These are phyloP conservation scores for Taiozyma sp. DNA, from an alignment of 1,139 yeast species.

Conservation along the genomic window DNA sequence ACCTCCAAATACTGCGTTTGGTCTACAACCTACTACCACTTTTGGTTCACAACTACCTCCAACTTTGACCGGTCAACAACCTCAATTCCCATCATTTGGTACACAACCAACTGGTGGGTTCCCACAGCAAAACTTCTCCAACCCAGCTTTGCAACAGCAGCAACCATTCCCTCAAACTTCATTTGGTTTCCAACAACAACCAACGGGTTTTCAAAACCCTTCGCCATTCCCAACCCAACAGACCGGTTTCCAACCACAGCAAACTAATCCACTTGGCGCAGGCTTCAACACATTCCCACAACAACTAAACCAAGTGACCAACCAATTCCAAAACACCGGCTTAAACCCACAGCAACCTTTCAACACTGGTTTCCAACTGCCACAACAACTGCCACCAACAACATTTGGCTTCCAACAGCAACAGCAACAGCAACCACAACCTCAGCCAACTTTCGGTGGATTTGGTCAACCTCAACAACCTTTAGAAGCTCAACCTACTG, in stretches of 20 bases:
- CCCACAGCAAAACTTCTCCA: conserved; percentile 6
- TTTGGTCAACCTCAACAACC: conserved; percentile 23
- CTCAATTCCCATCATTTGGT: conserved; percentile 13
- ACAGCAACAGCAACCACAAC: conserved; percentile 25
- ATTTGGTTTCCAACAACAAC: background rate
- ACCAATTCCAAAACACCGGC: conserved; percentile 61
- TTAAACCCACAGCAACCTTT: conserved; percentile 27
- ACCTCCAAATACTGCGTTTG: conserved; percentile 8
- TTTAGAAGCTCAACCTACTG: conserved; percentile 70
- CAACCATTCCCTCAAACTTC: conserved; percentile 3
- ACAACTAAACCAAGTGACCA: conserved; percentile 47
- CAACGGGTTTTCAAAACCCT: conserved; percentile 10
- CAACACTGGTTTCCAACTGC: conserved; percentile 14
- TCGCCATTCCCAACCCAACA: conserved; percentile 16
- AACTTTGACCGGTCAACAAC: conserved; percentile 29
- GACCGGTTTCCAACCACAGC: conserved; percentile 28
- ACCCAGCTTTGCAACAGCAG: background rate
- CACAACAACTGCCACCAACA: conserved; percentile 8
- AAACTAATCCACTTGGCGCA: conserved; percentile 18
- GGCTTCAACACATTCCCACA: conserved; percentile 13
- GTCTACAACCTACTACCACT: conserved; percentile 5
- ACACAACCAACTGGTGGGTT: conserved; percentile 7
- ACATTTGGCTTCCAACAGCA: conserved; percentile 13
- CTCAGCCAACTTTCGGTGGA: conserved; percentile 12
- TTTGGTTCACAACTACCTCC: conserved; percentile 3